Base-by-base conservation (phyloP, 2,329 filamentous ascomycete species). In the Xylariomycetidae sp. region DNA sequence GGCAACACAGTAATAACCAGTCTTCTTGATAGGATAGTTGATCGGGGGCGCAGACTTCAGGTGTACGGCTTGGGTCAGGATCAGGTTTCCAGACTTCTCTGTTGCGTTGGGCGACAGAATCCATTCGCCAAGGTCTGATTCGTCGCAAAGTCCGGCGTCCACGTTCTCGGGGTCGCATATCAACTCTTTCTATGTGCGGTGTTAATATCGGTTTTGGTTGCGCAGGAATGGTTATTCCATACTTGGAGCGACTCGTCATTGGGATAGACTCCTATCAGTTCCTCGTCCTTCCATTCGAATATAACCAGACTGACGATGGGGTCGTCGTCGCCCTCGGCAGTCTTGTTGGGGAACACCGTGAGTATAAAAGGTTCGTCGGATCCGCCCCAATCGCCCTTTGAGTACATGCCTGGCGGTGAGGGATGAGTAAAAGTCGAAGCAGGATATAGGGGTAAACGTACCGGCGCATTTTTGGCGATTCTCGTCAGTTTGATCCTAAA, bases 1-100 rank as follows among this genome's bases (percentile, higher is more conserved):
- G 33, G 86, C 79, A 38, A 98, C 82, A 53, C 92, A 98, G 62
- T 95, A 98, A 63, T 96, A 98, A 17, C 92, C 92, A 0, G 92
- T 98, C 61, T 87, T 88, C 53, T 82, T 82, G 50, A 96, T 81
- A 5, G 77, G 71, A 57, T 97, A 98, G 43, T 88, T 85, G 57
- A 94, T 77, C 3, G 80, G 71, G 9, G 72, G 68, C 2, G 86
- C 74, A 36, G 85, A 70, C 45, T 88, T 90, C 32, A 97, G 71
- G 56, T 95, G 80, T 39, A 97, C 69, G 8, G 88, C 87, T 58
- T 85, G 70, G 40, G 88, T 90, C 45, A 85, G 67, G 47, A 98
- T 86, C 30, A 82, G 61, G 45, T 76, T 85, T 38, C 73, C 74
- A 17, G 88, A 85, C 30, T 73, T 66, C 20, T 83, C 74, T 26